These are phyloP conservation scores for Luvunga scandens DNA, from an alignment of 345 rosid genomes.

Conservation along the genomic window DNA sequence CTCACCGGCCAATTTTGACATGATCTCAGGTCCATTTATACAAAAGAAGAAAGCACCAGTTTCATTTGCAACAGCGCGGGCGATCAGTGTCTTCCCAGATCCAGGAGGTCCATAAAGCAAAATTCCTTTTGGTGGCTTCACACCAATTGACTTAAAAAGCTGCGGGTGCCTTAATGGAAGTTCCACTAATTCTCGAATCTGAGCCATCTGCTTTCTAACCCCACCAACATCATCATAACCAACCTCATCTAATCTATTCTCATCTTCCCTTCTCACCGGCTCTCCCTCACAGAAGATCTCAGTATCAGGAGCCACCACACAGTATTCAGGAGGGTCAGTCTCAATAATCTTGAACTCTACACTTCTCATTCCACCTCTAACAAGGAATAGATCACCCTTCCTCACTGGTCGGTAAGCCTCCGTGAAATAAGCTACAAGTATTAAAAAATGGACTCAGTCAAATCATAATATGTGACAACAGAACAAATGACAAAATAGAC, in stretches of 20 bases:
- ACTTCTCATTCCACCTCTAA: slow-evolving; percentile 97
- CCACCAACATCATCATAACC: slow-evolving; percentile 99
- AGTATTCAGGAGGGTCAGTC: slow-evolving; percentile 86
- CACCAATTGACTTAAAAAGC: slow-evolving; percentile 94
- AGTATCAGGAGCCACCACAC: slow-evolving; percentile 96
- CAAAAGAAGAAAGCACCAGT: slow-evolving; percentile 97
- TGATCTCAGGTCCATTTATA: slow-evolving; percentile 94
- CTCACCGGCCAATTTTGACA: slow-evolving; percentile 97
- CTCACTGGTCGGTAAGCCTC: slow-evolving; percentile 98
- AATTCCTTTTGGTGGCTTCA: slow-evolving; percentile 96
- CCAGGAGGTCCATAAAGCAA: slow-evolving; percentile 88
- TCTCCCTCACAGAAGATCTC: slow-evolving; percentile 98
- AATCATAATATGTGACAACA: background rate
- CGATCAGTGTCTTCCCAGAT: slow-evolving; percentile 87
- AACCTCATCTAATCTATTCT: slow-evolving; percentile 84
- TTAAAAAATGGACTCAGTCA: slow-evolving; percentile 17
- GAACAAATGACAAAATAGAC: background rate
- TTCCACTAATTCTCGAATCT: slow-evolving; percentile 91
- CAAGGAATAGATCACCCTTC: slow-evolving; percentile 93
- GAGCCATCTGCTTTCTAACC: slow-evolving; percentile 98
- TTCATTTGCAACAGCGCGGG: slow-evolving; percentile 95
- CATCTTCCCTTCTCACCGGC: slow-evolving; percentile 91
- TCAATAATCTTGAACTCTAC: slow-evolving; percentile 88
- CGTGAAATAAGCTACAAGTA: slow-evolving; percentile 74
- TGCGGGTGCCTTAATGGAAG: slow-evolving; percentile 95